Evolutionary conservation across 2,329 filamentous ascomycete species (phyloP).

Genomic region (Apiospora phragmitis): DNA sequence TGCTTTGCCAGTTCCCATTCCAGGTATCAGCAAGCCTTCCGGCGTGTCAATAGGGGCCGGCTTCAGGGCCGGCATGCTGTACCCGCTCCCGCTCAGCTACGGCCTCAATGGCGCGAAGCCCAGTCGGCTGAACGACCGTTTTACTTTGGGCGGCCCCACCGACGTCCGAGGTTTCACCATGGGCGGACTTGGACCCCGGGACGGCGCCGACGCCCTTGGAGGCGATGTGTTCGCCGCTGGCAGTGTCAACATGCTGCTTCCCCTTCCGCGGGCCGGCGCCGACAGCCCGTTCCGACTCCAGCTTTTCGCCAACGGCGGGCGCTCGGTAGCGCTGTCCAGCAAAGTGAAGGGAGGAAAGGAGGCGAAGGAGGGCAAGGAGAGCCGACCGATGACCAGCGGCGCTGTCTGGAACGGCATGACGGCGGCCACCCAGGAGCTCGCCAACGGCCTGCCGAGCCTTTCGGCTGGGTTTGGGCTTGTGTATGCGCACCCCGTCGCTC

Average conservation of each 20-base stretch:
- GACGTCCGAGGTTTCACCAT: conserved; percentile 93
- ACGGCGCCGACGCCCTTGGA: conserved; percentile 82
- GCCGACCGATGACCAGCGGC: conserved; percentile 29
- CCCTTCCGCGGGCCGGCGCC: conserved; percentile 76
- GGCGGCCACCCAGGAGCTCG: conserved; percentile 68
- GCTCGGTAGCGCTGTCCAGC: conserved; percentile 74
- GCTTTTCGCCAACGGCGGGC: conserved; percentile 86
- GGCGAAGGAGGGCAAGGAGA: not conserved
- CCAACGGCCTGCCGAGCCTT: conserved; percentile 76
- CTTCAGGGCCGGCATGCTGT: conserved; percentile 78
- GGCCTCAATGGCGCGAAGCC: conserved; percentile 54
- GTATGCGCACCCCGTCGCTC: conserved; percentile 89
- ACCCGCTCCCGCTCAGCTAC: conserved; percentile 71
- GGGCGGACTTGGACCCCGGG: conserved; percentile 83
- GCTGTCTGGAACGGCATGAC: conserved; percentile 56
- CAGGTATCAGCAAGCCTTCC: conserved; percentile 66
- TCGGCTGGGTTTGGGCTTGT: conserved; percentile 88
- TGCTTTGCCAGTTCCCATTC: conserved; percentile 72
- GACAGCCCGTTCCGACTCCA: conserved; percentile 87
- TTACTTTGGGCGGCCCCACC: conserved; percentile 90
- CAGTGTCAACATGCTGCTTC: conserved; percentile 81
- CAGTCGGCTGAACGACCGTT: conserved; percentile 89
- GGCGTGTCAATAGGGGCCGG: conserved; percentile 83
- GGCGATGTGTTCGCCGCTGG: conserved; percentile 92
- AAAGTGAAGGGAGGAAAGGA: conserved; percentile 42